phyloP scores from a whole-genome alignment of 139 green algal species.

The Chlamydomonas sp. region DNA sequence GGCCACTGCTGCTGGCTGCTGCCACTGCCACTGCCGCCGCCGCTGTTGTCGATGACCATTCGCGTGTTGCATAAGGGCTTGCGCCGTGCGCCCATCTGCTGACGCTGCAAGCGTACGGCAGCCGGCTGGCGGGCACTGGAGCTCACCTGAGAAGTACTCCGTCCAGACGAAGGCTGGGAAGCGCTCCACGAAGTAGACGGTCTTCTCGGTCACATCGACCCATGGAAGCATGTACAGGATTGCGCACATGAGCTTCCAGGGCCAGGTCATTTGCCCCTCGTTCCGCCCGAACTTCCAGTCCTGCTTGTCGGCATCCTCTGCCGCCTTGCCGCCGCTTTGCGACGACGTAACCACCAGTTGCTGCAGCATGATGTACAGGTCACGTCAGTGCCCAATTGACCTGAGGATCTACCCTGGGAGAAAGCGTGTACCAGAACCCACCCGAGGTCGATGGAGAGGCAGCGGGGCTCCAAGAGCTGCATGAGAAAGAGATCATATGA shows the following conservation, averaged over 20 bases:
- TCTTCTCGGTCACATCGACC: slow-evolving; percentile 74
- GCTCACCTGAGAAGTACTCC: slow-evolving; percentile 70
- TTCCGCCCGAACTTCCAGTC: slow-evolving; percentile 75
- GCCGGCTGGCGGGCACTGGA: too few species aligned
- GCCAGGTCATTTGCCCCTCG: slow-evolving; percentile 67
- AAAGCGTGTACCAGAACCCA: too few species aligned
- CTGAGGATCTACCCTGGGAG: too few species aligned
- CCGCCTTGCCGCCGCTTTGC: slow-evolving; percentile 42
- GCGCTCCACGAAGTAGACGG: slow-evolving; percentile 73
- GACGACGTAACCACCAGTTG: slow-evolving; percentile 32
- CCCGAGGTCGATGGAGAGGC: too few species aligned
- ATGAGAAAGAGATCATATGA: too few species aligned
- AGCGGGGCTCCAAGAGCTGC: too few species aligned
- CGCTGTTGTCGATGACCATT: too few species aligned
- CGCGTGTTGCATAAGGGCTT: too few species aligned
- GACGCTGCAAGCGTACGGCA: background rate
- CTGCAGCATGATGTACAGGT: background rate
- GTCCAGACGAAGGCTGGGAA: slow-evolving; percentile 70
- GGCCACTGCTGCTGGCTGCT: too few species aligned
- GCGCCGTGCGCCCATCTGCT: background rate
- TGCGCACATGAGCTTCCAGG: slow-evolving; percentile 69
- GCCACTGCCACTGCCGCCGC: too few species aligned
- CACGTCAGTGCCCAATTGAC: too few species aligned
- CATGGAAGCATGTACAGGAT: slow-evolving; percentile 74
- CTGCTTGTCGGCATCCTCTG: slow-evolving; percentile 64